These are phyloP conservation scores for Periconia sp. DNA, from an alignment of 2,329 filamentous ascomycete species.

Conservation along the genomic window DNA sequence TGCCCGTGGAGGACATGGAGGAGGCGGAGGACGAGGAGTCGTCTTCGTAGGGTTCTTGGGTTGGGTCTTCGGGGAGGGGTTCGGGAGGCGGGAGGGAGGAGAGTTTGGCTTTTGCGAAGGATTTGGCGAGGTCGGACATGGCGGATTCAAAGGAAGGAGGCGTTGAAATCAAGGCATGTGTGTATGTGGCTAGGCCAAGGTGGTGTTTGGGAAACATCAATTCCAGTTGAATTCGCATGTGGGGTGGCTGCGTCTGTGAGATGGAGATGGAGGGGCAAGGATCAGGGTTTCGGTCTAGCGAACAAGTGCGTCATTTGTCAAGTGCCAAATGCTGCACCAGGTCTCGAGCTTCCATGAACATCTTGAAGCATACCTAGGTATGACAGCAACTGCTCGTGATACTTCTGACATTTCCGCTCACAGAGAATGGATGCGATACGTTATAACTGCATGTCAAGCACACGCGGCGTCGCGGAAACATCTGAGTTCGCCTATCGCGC, in stretches of 20 bases:
- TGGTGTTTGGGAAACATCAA: neutral
- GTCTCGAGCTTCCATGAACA: neutral
- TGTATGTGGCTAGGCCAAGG: neutral
- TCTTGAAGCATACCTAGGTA: too few species aligned
- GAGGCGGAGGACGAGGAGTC: conserved; percentile 61
- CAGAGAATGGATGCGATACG: too few species aligned
- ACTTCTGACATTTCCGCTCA: too few species aligned
- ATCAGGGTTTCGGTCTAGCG: neutral
- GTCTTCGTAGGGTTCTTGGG: conserved; percentile 51
- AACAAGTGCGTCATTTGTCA: neutral
- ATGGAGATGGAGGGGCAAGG: neutral
- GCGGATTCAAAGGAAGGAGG: conserved; percentile 3
- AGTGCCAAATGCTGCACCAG: too few species aligned
- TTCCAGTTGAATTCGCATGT: too few species aligned
- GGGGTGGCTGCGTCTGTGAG: neutral
- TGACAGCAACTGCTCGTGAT: too few species aligned
- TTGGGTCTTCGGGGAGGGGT: conserved; percentile 47
- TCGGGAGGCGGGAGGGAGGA: conserved; percentile 60
- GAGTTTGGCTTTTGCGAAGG: conserved; percentile 77
- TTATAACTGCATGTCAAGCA: too few species aligned
- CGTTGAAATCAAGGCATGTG: neutral
- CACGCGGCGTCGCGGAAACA: too few species aligned
- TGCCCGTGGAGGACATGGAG: conserved; percentile 90
- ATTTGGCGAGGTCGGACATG: conserved; percentile 82
- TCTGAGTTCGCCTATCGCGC: too few species aligned